Conservation (phyloP, 768 basidiomycete species). For the Leccinellum luteum region DNA sequence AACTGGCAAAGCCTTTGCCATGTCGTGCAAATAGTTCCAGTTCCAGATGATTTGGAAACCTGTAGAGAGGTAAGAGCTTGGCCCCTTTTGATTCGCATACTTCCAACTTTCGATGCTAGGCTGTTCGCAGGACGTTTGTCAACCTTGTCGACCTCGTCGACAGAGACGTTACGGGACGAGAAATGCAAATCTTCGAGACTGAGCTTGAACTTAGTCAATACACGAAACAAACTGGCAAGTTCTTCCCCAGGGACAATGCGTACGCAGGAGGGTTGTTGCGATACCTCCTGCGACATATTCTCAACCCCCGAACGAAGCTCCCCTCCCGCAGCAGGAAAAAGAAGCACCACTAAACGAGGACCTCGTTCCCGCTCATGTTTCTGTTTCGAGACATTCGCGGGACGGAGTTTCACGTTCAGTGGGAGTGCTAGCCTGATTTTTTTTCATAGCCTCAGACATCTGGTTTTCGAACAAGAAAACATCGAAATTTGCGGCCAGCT, state of each 20-base stretch:
- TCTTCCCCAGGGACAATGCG: constrained; percentile 12
- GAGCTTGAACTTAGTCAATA: constrained; percentile 12
- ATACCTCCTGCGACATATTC: constrained; percentile 15
- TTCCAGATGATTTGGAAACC: constrained; percentile 1
- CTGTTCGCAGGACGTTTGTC: neutral
- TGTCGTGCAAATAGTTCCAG: constrained; percentile 1
- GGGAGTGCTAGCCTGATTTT: neutral
- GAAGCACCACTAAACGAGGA: constrained; percentile 14
- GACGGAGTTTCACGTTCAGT: constrained; percentile 2
- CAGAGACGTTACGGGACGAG: neutral
- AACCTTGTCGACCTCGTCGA: constrained; percentile 24
- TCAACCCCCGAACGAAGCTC: neutral
- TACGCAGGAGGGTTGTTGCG: constrained; percentile 16
- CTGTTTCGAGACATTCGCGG: neutral
- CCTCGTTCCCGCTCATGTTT: constrained; percentile 1
- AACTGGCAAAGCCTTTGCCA: constrained; percentile 13
- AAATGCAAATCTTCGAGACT: constrained; percentile 1
- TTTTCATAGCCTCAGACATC: neutral
- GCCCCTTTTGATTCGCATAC: neutral
- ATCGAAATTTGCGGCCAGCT: neutral
- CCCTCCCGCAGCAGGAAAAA: neutral
- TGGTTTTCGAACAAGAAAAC: neutral
- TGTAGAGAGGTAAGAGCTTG: constrained; percentile 13
- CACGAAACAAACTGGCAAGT: constrained; percentile 8
- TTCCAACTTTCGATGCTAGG: neutral